Base-by-base conservation (phyloP, 2,329 filamentous ascomycete species). In the Cladosporium phlei region DNA sequence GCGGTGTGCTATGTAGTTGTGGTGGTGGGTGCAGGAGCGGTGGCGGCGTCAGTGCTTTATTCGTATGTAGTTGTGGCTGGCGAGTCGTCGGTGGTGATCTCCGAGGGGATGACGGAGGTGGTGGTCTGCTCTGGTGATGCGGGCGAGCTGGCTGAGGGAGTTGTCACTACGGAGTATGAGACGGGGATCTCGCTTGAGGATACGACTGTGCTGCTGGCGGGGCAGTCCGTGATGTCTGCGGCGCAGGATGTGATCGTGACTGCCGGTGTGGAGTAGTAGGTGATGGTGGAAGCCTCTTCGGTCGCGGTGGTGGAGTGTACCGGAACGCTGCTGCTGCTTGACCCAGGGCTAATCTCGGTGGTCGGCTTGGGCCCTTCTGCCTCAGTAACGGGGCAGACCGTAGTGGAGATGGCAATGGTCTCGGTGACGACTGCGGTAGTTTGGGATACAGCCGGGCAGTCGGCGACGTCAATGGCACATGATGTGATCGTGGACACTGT, bases 241-340 rank as follows among this genome's bases (percentile, higher is more conserved):
- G 61, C 62, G 53, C 66, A 67, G 51, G 64, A 58, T 47, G 62
- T 64, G 51, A 68, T 54, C 27, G 67, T 70, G 47, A 69, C 56
- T 21, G 46, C 45, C 10, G 48, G 39, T 12, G 55, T 55, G n/a
- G 50, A 49, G 48, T 52, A 55, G 28, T 28, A 38, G 5, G 53
- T 55, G 9, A 56, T 33, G 11, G 55, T 58, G 7, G 49, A 50
- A n/a, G 38, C 27, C 27, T 24, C 11, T 9, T 12, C 28, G 6
- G 38, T 19, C 8, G 33, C 43, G 14, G 33, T 25, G 11, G 52
- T 47, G 6, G 47, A 34, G 10, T 34, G 24, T n/a, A 29, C 33
- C 16, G 46, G 50, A 30, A 5, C 29, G 28, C 19, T 34, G 32
- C 42, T 17, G 47, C 24, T 42, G 11, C 17, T 16, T 11, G 32